Evolutionary conservation across 2,329 filamentous ascomycete species (phyloP).

Genomic region (Microdochium paspali): DNA sequence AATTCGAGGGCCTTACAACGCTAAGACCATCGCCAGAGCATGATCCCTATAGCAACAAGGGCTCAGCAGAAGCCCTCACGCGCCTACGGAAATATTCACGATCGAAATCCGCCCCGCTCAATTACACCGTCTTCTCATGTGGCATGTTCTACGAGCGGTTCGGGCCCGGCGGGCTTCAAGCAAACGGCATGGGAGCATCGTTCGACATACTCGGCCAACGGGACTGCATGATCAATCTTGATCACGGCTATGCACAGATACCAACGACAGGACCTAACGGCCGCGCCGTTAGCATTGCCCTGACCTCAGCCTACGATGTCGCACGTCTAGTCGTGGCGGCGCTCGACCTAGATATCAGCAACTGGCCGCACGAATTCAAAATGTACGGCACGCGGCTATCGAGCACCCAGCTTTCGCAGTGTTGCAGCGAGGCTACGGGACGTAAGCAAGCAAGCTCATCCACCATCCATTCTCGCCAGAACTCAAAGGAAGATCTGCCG

Average conservation of each 20-base stretch:
- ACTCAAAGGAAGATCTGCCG: too few species aligned
- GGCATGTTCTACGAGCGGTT: slow-evolving; percentile 72
- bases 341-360: slow-evolving; percentile 47
- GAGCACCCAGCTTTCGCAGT: slow-evolving; percentile 46
- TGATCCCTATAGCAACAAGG: slow-evolving; percentile 50
- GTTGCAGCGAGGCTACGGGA: slow-evolving; percentile 39
- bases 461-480: too few species aligned
- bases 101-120: slow-evolving; percentile 40
- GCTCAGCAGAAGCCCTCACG: slow-evolving; percentile 44
- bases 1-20: slow-evolving; percentile 59
- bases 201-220: slow-evolving; percentile 46
- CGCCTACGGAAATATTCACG: slow-evolving; percentile 44
- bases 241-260: slow-evolving; percentile 46
- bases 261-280: slow-evolving; percentile 43
- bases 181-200: slow-evolving; percentile 48
- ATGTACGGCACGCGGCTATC: slow-evolving; percentile 60
- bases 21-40: slow-evolving; percentile 34
- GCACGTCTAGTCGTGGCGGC: slow-evolving; percentile 63
- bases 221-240: slow-evolving; percentile 57
- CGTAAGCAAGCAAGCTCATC: slow-evolving; percentile 19
- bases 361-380: slow-evolving; percentile 60
- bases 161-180: slow-evolving; percentile 53
- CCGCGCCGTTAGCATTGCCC: slow-evolving; percentile 44
- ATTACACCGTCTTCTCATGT: slow-evolving; percentile 63
- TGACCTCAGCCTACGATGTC: slow-evolving; percentile 63